phyloP scores from a whole-genome alignment of 2,329 filamentous ascomycete genomes.

The Tolypocladium tundrense region DNA sequence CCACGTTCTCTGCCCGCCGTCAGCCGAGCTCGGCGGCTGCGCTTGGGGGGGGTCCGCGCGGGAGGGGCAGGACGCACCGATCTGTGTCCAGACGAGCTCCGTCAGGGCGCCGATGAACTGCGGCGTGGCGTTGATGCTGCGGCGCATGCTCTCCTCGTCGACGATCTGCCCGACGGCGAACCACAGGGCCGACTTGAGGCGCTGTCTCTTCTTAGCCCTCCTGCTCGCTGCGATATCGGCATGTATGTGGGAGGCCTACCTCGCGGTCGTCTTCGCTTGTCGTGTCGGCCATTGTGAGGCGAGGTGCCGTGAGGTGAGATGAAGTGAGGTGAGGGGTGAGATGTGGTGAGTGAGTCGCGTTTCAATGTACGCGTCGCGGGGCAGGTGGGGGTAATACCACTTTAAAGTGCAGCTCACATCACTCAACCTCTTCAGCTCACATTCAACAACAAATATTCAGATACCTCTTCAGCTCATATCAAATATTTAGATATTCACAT shows the following conservation, averaged over 20 bases:
- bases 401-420: neutral
- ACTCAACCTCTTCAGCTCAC: neutral
- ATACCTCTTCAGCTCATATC: neutral
- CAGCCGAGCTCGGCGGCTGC: neutral
- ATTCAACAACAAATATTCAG: neutral
- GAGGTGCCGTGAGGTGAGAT: neutral
- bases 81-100: conserved; percentile 79
- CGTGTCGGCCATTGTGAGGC: conserved; percentile 20
- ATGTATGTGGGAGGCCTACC: conserved; percentile 10
- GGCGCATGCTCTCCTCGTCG: conserved; percentile 59
- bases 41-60: neutral
- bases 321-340: neutral
- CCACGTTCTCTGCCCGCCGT: conserved; percentile 38
- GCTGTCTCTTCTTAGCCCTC: conserved; percentile 32
- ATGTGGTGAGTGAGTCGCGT: neutral
- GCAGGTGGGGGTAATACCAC: neutral
- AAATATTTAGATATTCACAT: neutral
- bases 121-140: conserved; percentile 72
- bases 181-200: conserved; percentile 78
- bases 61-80: conserved; percentile 41
- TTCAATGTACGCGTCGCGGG: neutral
- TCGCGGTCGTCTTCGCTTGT: conserved; percentile 24
- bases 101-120: conserved; percentile 83
- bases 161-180: conserved; percentile 77
- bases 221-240: no score